Evolutionary conservation across 202 grass and related monocot genomes (phyloP).

Genomic region (Carex sylvatica): DNA sequence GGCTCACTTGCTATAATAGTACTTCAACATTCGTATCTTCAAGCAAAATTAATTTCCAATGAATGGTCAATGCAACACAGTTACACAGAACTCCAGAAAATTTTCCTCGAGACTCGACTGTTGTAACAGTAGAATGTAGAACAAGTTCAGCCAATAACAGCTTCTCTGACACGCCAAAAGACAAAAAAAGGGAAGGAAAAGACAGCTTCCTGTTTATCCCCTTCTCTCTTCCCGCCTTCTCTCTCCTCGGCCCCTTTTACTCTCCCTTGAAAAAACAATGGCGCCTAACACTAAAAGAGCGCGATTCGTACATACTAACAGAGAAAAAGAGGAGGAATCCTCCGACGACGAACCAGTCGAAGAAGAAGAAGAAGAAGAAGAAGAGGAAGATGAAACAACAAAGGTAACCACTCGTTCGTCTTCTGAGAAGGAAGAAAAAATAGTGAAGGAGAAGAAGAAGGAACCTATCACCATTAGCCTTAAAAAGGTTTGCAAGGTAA

Average conservation of each 20-base stretch:
- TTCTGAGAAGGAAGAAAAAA: not conserved
- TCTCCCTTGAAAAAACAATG: slow-evolving; percentile 12
- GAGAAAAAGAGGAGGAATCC: slow-evolving; percentile 29
- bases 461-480: slow-evolving; percentile 72
- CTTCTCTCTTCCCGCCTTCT: slow-evolving; percentile 43
- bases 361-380: slow-evolving; percentile 35
- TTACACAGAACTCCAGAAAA: too few relatives aligned
- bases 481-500: slow-evolving; percentile 94
- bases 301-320: slow-evolving; percentile 25
- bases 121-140: not conserved
- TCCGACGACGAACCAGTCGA: slow-evolving; percentile 44
- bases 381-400: slow-evolving; percentile 14
- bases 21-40: too few relatives aligned
- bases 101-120: not conserved
- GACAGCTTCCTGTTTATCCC: not conserved
- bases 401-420: slow-evolving; percentile 9
- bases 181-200: not conserved
- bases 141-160: not conserved
- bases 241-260: slow-evolving; percentile 18
- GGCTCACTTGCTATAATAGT: not conserved
- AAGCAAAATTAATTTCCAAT: not conserved
- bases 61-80: not conserved
- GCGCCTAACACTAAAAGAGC: not conserved
- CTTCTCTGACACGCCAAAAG: not conserved
- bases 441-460: slow-evolving; percentile 40